phyloP scores from a whole-genome alignment of 345 rosid genomes.

The Psidium friedrichsthalianum region DNA sequence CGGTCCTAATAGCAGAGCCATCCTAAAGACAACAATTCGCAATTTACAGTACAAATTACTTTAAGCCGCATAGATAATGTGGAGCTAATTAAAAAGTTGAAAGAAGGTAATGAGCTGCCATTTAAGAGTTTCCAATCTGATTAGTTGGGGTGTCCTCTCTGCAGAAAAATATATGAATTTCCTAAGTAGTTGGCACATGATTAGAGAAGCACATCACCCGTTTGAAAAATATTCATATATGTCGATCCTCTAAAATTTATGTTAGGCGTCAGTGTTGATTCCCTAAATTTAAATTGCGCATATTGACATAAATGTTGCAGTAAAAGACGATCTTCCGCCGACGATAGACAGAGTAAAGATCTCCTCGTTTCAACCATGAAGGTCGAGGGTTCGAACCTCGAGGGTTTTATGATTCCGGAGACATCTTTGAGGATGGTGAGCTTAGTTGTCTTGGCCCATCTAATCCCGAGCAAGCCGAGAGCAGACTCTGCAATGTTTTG shows the following conservation, averaged over 20 bases:
- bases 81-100: background rate
- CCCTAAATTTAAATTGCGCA: background rate
- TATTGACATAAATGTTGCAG: background rate
- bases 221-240: background rate
- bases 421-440: slow-evolving; percentile 75
- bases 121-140: background rate
- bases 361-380: background rate
- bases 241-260: background rate
- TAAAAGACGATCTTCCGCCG: background rate
- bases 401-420: slow-evolving; percentile 63
- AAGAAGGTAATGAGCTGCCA: background rate
- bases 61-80: background rate
- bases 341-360: background rate
- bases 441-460: slow-evolving; percentile 48
- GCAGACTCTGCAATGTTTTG: slow-evolving; percentile 63
- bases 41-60: background rate
- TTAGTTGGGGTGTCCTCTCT: background rate
- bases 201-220: background rate
- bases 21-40: slow-evolving; percentile 16
- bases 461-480: slow-evolving; percentile 41
- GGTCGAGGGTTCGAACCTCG: slow-evolving; percentile 22
- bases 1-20: slow-evolving; percentile 76
- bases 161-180: background rate
- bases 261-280: background rate
- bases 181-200: background rate